Percentiles rank a stretch among this genome's conserved stretches.
Evolutionary conservation across 2,329 filamentous ascomycete species (phyloP).

Genomic region (Aspergillus sp.): DNA sequence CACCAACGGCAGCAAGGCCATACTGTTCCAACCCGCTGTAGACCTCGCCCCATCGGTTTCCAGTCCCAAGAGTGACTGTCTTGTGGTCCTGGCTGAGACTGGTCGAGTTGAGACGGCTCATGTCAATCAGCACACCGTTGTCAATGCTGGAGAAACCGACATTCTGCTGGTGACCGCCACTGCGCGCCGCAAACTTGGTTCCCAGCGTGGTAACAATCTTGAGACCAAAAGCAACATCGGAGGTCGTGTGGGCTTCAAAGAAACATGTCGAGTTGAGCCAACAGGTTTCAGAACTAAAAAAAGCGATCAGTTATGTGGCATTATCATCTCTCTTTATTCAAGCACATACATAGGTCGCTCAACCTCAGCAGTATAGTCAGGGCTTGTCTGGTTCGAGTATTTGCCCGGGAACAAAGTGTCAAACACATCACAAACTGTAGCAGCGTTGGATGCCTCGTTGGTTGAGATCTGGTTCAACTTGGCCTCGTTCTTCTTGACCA

Average conservation of each 20-base stretch:
- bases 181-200: background rate
- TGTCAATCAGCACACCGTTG: background rate
- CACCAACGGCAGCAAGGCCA: background rate
- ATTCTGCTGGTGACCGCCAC: background rate
- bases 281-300: background rate
- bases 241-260: background rate
- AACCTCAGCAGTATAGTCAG: background rate
- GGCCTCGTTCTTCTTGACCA: background rate
- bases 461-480: background rate
- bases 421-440: background rate
- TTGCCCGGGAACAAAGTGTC: background rate
- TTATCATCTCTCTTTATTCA: background rate
- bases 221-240: background rate
- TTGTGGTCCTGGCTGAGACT: background rate
- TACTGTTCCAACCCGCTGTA: background rate
- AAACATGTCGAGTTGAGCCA: background rate
- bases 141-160: background rate
- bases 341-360: background rate
- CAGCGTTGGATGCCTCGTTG: background rate
- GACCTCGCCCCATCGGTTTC: background rate
- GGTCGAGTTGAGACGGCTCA: background rate
- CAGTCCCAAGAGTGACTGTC: background rate
- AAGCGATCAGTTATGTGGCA: background rate
- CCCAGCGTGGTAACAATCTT: background rate
- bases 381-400: background rate